Evolutionary conservation across 192 early-diverging fungal genomes (phyloP), one percentile per base, ranked within the genome.

Genomic region (Backusella sp.): DNA sequence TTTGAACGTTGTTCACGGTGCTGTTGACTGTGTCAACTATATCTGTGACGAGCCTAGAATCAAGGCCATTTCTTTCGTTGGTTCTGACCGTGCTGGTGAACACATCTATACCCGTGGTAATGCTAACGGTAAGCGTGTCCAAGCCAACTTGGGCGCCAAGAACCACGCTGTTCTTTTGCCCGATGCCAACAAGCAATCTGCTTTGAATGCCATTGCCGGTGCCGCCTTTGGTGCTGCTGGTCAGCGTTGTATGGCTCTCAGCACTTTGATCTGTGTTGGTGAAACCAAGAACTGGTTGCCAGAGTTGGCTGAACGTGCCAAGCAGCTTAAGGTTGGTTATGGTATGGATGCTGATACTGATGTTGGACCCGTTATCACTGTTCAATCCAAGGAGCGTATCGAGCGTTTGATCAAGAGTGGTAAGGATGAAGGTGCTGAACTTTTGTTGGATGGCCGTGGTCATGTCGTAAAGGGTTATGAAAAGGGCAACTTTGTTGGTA

Each of bases 171-270:
- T 98, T 7, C 89, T 98, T 66, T 83, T 98, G 86, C 92, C 95
- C 15, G 97, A 98, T 75, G 95, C 96, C 68, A 94, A 96, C 88
- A 96, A 94, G 87, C 95, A 98, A 85, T 90, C 94, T 74, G 91
- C 97, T n/a, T 87, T 98, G 52, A 97, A 97, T 82, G 89, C 90
- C 74, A 90, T 99, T 49, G 86, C 91, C 35, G 96, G 97, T 21
- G 96, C 97, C 36, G 96, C 97, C 28, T 98, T 98, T 79, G 97
- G 97, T 70, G 96, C 96, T n/a, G 96, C 96, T 35, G 97, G 97
- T 52, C 96, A 97, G 86, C 92, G 97, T 15, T 99, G 97, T 85
- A 99, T 99, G 97, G 97, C 97, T 68, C 90, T 99, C 7, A 95
- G 94, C 44, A 96, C 95, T 19, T 91, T 86, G 1, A 87, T 99